phyloP scores from a whole-genome alignment of 768 basidiomycete species.

The Plicaturopsis crispa region DNA sequence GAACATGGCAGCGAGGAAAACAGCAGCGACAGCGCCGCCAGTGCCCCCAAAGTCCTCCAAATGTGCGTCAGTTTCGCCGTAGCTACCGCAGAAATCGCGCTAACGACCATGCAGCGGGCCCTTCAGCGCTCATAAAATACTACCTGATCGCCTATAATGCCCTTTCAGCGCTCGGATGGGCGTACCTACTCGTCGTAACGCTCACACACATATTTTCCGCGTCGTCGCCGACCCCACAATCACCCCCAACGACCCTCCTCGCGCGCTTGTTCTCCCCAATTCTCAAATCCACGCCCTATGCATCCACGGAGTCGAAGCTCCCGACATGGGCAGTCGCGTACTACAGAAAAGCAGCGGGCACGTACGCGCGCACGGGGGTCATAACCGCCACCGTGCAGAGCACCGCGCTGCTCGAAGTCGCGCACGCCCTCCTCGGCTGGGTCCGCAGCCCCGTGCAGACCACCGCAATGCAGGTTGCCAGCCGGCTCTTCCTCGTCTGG shows the following conservation, averaged over 20 bases:
- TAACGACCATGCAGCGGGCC: too few species aligned
- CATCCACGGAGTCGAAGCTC: slow-evolving; percentile 26
- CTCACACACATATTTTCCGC: slow-evolving; percentile 32
- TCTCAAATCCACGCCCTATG: slow-evolving; percentile 20
- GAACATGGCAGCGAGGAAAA: too few species aligned
- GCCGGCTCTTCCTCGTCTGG: slow-evolving; percentile 82
- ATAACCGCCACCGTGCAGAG: slow-evolving; percentile 73
- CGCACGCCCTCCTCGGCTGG: slow-evolving; percentile 73
- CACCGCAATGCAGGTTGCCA: slow-evolving; percentile 73
- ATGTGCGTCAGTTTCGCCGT: too few species aligned
- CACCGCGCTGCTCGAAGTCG: slow-evolving; percentile 74
- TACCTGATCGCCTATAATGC: slow-evolving; percentile 81
- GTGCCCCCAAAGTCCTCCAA: too few species aligned
- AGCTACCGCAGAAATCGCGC: too few species aligned
- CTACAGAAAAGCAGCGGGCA: slow-evolving; percentile 44
- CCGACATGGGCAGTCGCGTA: slow-evolving; percentile 34
- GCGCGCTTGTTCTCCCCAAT: slow-evolving; percentile 25
- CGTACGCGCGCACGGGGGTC: slow-evolving; percentile 53
- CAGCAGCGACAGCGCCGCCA: too few species aligned
- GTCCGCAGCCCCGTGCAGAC: slow-evolving; percentile 74
- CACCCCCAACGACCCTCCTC: slow-evolving; percentile 29
- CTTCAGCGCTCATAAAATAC: slow-evolving; percentile 16
- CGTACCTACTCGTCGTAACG: slow-evolving; percentile 53
- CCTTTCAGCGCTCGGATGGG: slow-evolving; percentile 70
- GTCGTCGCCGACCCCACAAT: slow-evolving; percentile 12